Base-by-base conservation (phyloP, 75 land plant genomes). In the Larix kaempferi region DNA sequence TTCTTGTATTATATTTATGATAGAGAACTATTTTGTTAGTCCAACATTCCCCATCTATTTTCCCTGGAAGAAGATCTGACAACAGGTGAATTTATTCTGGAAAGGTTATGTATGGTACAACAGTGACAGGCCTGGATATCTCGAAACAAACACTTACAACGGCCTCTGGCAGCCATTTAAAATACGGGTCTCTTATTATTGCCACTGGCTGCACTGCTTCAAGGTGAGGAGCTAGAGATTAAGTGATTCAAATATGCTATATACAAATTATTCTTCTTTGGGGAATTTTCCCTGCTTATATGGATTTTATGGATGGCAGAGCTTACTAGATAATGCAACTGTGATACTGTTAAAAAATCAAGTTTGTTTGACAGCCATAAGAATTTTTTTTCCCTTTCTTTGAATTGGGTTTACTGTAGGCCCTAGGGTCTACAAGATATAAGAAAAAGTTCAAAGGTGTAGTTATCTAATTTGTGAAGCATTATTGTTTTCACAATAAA, bases 191-290 rank as follows among this genome's bases (percentile, higher is more conserved):
- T 62, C 88, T 93, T 29, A 90, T 96, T 35, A 81, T 96, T 82
- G 94, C 99, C 23, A 96, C 99, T 35, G 99, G 99, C 49, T 86
- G 86, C 71, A 73, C 89, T 75, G 86, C 95, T 55, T 71, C 90
- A 75, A 91, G 88, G 89, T 88, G 33, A 60, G 65, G 39, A 17
- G 29, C 22, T 35, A 49, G 2, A 49, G 54, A 49, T 49, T 49
- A 49, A 49, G 11, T 49, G 10, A 49, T 49, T 49, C 54, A 49
- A 49, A 49, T 49, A 49, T 49, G 13, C 41, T 3, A 39, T 49
- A 11, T 49, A 49, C 12, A 49, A 10, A 10, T 10, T 49, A 10
- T 49, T 49, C 54, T 49, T 58, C 60, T 19, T 5, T 19, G 19
- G 19, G 60, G 17, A 58, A n/a, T 58, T 6, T 19, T 58, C 60